phyloP scores from a whole-genome alignment of 805 yeast genomes.

The Cyberlindnera maritima region DNA sequence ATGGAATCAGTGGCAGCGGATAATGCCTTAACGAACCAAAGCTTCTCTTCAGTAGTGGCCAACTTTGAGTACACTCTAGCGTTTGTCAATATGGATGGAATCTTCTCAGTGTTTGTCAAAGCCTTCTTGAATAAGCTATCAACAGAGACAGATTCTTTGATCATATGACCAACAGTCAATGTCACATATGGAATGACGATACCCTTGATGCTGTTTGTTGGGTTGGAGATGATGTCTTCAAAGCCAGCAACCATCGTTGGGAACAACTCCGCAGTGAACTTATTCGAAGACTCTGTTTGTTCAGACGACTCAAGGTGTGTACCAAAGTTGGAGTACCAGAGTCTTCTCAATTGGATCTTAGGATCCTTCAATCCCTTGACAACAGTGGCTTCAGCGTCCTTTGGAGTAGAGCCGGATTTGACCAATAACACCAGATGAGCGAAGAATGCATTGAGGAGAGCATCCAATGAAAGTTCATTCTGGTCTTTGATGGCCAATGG shows the following conservation, averaged over 20 bases:
- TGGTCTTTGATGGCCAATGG: conserved; percentile 68
- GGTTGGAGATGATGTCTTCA: conserved; percentile 47
- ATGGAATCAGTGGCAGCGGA: conserved; percentile 29
- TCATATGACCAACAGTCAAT: conserved; percentile 23
- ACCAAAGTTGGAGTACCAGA: conserved; percentile 64
- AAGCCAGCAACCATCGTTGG: conserved; percentile 32
- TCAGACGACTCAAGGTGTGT: conserved; percentile 23
- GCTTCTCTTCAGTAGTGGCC: conserved; percentile 39
- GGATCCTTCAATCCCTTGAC: conserved; percentile 62
- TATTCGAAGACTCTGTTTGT: conserved; percentile 6
- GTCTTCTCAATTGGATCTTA: conserved; percentile 56
- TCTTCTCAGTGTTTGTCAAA: conserved; percentile 35
- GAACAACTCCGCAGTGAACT: conserved; percentile 21
- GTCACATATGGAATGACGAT: conserved; percentile 55
- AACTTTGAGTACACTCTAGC: conserved; percentile 52
- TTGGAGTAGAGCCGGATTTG: conserved; percentile 10
- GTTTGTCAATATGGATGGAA: conserved; percentile 47
- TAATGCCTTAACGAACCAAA: conserved; percentile 53
- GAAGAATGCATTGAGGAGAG: conserved; percentile 49
- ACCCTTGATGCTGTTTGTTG: conserved; percentile 42
- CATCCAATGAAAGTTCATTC: conserved; percentile 60
- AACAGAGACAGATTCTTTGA: conserved; percentile 28
- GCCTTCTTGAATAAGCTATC: conserved; percentile 33
- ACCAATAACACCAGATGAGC: conserved; percentile 38
- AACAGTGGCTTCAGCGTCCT: conserved; percentile 16